Percentiles rank a stretch among this genome's conserved stretches.
phyloP scores from a whole-genome alignment of 2,329 filamentous ascomycete genomes.

The Botrytis paeoniae region DNA sequence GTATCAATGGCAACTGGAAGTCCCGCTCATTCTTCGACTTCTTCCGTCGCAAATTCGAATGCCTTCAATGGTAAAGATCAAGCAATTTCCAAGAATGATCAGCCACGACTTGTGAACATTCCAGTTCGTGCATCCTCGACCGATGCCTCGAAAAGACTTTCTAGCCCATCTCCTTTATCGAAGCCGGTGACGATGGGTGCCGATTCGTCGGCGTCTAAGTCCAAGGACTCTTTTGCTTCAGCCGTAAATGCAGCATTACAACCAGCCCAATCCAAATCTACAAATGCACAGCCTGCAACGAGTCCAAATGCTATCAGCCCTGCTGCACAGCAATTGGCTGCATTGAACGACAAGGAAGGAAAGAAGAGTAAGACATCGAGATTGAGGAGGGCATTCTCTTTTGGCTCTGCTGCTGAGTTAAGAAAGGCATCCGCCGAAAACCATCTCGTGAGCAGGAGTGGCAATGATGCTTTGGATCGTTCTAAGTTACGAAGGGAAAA shows the following conservation, averaged over 20 bases:
- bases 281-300: conserved; percentile 37
- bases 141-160: conserved; percentile 58
- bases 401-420: conserved; percentile 91
- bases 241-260: conserved; percentile 38
- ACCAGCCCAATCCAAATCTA: conserved; percentile 33
- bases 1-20: conserved; percentile 39
- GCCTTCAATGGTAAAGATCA: conserved; percentile 42
- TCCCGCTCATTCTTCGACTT: conserved; percentile 45
- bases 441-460: conserved; percentile 31
- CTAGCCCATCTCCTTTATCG: conserved; percentile 70
- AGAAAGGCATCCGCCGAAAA: conserved; percentile 69
- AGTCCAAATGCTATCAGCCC: conserved; percentile 46
- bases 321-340: conserved; percentile 79
- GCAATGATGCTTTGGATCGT: conserved; percentile 41
- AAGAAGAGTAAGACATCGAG: conserved; percentile 84
- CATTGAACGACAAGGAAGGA: conserved; percentile 78
- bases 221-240: conserved; percentile 44
- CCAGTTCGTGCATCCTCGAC: conserved; percentile 61
- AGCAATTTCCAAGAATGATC: conserved; percentile 49
- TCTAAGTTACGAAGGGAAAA: conserved; percentile 65
- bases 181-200: conserved; percentile 63
- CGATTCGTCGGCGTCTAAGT: conserved; percentile 46
- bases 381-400: conserved; percentile 88
- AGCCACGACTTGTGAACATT: conserved; percentile 54
- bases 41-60: conserved; percentile 21